Conservation (phyloP, 768 basidiomycete species). For the Cystobasidium ongulense region DNA sequence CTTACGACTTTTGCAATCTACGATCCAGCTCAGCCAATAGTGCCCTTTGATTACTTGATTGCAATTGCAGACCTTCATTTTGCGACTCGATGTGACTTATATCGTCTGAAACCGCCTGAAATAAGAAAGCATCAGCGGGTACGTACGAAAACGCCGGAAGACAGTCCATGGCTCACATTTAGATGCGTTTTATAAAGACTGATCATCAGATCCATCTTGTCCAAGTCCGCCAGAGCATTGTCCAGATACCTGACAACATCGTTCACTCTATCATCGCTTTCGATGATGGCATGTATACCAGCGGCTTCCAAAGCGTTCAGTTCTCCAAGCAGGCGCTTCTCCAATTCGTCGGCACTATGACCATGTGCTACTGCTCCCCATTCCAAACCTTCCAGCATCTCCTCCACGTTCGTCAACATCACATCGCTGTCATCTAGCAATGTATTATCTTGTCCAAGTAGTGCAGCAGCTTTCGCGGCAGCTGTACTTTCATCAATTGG, state of each 20-base stretch:
- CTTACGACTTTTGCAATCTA: not conserved
- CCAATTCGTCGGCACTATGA: conserved; percentile 64
- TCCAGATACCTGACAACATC: conserved; percentile 81
- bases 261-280: conserved; percentile 83
- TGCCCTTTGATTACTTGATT: conserved; percentile 86
- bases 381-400: conserved; percentile 97
- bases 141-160: not conserved
- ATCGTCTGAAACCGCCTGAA: conserved; percentile 84
- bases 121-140: conserved; percentile 55
- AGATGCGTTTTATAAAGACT: conserved; percentile 94
- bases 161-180: conserved; percentile 56
- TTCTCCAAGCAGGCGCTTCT: conserved; percentile 79
- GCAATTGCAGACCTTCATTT: conserved; percentile 91
- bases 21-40: conserved; percentile 69
- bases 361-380: conserved; percentile 55
- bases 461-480: conserved; percentile 22
- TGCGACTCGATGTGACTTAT: conserved; percentile 93
- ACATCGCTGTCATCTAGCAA: conserved; percentile 55
- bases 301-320: conserved; percentile 90
- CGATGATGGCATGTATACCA: conserved; percentile 83
- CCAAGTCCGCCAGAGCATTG: conserved; percentile 76
- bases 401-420: conserved; percentile 84
- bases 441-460: conserved; percentile 7
- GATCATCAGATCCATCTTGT: conserved; percentile 77
- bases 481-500: conserved; percentile 1